Conservation (phyloP, 2,329 filamentous ascomycete species). For the Fusarium irregulare region DNA sequence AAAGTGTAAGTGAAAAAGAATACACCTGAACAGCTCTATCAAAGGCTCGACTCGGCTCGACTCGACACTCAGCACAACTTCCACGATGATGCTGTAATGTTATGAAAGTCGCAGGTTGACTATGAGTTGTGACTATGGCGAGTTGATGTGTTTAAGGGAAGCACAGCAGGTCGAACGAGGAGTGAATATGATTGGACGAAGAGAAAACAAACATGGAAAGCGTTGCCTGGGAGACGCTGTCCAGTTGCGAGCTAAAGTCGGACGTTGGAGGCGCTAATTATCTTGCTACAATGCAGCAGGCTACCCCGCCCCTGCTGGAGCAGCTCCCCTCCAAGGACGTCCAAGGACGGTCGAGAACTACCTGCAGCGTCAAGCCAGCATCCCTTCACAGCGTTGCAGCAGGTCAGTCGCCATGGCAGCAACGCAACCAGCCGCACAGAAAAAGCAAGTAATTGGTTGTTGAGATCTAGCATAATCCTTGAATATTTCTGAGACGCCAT, state of each 20-base stretch:
- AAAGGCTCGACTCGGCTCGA: constrained; percentile 34
- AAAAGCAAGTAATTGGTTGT: constrained; percentile 40
- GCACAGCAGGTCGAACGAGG: constrained; percentile 31
- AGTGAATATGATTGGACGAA: constrained; percentile 45
- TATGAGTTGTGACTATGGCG: constrained; percentile 36
- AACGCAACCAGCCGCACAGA: constrained; percentile 39
- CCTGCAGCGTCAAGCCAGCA: constrained; percentile 19
- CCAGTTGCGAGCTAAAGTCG: constrained; percentile 30
- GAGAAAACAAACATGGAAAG: constrained; percentile 49
- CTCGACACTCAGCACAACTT: constrained; percentile 32
- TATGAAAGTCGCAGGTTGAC: constrained; percentile 40
- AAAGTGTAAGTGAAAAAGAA: constrained; percentile 44
- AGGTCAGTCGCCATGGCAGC: constrained; percentile 50
- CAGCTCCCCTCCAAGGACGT: constrained; percentile 36
- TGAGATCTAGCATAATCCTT: constrained; percentile 44
- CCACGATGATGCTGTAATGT: constrained; percentile 43
- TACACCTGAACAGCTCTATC: constrained; percentile 41
- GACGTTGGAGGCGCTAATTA: constrained; percentile 44
- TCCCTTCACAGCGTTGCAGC: constrained; percentile 34
- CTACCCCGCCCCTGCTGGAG: constrained; percentile 45
- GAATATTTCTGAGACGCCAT: constrained; percentile 27
- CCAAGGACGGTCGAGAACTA: constrained; percentile 31
- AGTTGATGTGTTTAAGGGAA: constrained; percentile 51
- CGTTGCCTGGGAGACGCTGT: constrained; percentile 46
- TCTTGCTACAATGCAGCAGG: constrained; percentile 46